Percentiles rank a stretch among this genome's conserved stretches.
Evolutionary conservation across 1,284 basidiomycete species (phyloP).

Genomic region (Pisolithus thermaeus): DNA sequence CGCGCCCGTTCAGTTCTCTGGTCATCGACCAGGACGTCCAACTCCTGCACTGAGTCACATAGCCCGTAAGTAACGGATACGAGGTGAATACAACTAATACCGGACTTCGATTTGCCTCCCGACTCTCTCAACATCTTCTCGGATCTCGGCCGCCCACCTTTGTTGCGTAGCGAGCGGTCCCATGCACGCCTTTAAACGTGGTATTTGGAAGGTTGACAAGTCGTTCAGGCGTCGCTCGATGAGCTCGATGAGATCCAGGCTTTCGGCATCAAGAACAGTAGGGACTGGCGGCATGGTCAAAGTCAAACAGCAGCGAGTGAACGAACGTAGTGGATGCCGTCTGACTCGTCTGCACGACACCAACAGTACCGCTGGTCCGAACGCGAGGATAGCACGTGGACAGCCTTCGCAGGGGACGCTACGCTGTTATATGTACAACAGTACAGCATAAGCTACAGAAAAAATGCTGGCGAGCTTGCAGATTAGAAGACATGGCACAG

Average conservation of each 20-base stretch:
- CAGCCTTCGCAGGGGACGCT: no score
- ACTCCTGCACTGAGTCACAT: slow-evolving; percentile 37
- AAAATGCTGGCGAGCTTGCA: no score
- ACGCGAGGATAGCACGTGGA: no score
- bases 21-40: slow-evolving; percentile 65
- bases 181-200: slow-evolving; percentile 59
- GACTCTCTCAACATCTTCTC: slow-evolving; percentile 66
- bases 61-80: neutral
- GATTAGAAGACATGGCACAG: no score
- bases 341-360: no score
- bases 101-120: slow-evolving; percentile 66
- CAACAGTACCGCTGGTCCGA: neutral
- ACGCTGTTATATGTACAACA: no score
- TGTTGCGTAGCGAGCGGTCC: slow-evolving; percentile 68
- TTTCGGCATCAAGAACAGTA: slow-evolving; percentile 44
- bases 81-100: slow-evolving; percentile 5
- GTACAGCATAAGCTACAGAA: no score
- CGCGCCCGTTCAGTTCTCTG: slow-evolving; percentile 52
- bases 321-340: neutral
- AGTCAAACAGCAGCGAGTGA: neutral
- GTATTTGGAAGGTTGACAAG: slow-evolving; percentile 66
- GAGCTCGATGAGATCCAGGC: slow-evolving; percentile 42
- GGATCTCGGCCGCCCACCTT: slow-evolving; percentile 65
- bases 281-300: slow-evolving; percentile 58
- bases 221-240: slow-evolving; percentile 57